These are phyloP conservation scores for Abrus pulchellus DNA, from an alignment of 306 rosid genomes.

Conservation along the genomic window DNA sequence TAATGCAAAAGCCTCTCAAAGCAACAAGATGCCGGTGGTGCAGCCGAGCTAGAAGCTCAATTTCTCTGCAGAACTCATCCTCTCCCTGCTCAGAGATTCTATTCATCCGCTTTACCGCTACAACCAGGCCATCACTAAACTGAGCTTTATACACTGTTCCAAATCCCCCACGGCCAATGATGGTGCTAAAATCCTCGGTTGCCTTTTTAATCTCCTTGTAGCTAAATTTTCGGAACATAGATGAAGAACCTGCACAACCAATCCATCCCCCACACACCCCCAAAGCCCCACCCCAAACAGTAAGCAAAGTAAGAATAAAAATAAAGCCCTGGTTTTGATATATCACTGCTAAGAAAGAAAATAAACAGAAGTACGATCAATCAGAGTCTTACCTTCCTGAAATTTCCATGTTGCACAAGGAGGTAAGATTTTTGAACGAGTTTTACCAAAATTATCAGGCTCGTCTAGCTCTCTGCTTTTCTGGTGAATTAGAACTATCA, in stretches of 20 bases:
- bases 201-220: slow-evolving; percentile 96
- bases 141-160: slow-evolving; percentile 95
- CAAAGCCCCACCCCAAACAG: slow-evolving; percentile 33
- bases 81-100: slow-evolving; percentile 87
- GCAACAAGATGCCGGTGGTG: slow-evolving; percentile 98
- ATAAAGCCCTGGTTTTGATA: slow-evolving; percentile 25
- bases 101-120: slow-evolving; percentile 90
- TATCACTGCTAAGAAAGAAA: slow-evolving; percentile 40
- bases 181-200: slow-evolving; percentile 74
- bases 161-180: slow-evolving; percentile 94
- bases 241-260: slow-evolving; percentile 72
- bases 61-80: slow-evolving; percentile 91
- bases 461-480: slow-evolving; percentile 81
- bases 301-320: slow-evolving; percentile 20
- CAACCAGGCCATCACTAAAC: slow-evolving; percentile 76
- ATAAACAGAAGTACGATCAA: slow-evolving; percentile 10
- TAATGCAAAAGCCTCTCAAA: slow-evolving; percentile 82
- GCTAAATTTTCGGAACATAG: slow-evolving; percentile 79
- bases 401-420: slow-evolving; percentile 68
- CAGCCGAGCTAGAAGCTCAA: slow-evolving; percentile 89
- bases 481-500: slow-evolving; percentile 82
- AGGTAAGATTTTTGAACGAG: slow-evolving; percentile 66
- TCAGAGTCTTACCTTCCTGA: slow-evolving; percentile 77
- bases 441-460: slow-evolving; percentile 60
- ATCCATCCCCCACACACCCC: background rate